Evolutionary conservation across 176 grass and related monocot genomes (phyloP), one percentile per base, ranked within the genome.

Genomic region (Eleusine coracana): DNA sequence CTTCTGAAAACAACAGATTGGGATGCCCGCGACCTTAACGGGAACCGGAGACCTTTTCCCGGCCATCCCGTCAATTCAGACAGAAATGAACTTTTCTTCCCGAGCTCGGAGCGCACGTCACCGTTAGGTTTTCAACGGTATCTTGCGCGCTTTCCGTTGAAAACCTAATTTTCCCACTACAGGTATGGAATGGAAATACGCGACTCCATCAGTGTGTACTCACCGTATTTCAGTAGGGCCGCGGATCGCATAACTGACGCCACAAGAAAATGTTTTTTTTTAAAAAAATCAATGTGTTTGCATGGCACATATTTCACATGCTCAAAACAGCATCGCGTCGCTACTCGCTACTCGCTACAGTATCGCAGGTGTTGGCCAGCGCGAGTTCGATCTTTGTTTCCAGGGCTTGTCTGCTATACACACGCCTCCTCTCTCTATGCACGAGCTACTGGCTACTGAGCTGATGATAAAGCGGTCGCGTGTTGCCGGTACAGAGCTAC

Each of bases 41-140:
- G 59, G 5, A 62, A 13, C 2, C 1, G 4, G 20, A 8, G 16
- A 39, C 21, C 11, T 31, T 14, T n/a, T 23, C 37, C 5, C 46
- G 51, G 8, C 4, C 4, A 0, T n/a, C 1, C 31, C 31, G 31
- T 34, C 5, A 23, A 7, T 56, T 0, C 0, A 28, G 78, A 80
- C 65, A 70, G 58, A 56, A 56, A 58, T 4, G 66, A 80, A 2
- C 78, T 70, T 80, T 80, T 37, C 77, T 5, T 7, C 1, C 7
- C 21, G 17, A 60, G 2, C 3, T 23, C 4, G 9, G 7, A 25
- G 58, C 58, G 12, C 28, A n/a, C 18, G 61, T 51, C 62, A 13
- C 28, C 23, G 5, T 8, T 79, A 37, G 77, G 62, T 51, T 38
- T 45, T 20, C 29, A 52, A 48, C 16, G 18, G 13, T 3, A 3